Evolutionary conservation across 1,284 basidiomycete species (phyloP).

Genomic region (Naganishia sp.): DNA sequence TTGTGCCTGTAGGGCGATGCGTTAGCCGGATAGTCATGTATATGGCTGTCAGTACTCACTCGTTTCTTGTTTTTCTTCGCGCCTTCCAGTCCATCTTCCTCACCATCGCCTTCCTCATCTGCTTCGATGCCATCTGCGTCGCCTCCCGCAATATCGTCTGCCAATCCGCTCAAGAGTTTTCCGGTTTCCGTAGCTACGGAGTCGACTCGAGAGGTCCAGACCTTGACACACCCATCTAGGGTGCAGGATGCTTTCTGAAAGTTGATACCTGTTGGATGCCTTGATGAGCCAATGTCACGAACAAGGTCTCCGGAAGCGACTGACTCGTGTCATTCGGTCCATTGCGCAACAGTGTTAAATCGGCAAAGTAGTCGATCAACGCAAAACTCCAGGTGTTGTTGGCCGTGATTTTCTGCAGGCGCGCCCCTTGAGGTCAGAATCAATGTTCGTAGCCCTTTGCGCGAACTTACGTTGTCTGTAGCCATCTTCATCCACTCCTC

Average conservation of each 20-base stretch:
- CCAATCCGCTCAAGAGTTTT: slow-evolving; percentile 89
- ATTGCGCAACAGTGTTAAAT: slow-evolving; percentile 95
- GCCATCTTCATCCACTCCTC: slow-evolving; percentile 99
- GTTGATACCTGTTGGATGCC: slow-evolving; percentile 69
- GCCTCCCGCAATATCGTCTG: slow-evolving; percentile 54
- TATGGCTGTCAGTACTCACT: slow-evolving; percentile 28
- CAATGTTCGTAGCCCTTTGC: not conserved
- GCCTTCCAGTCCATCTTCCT: slow-evolving; percentile 57
- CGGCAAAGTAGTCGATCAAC: slow-evolving; percentile 98
- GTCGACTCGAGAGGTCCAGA: slow-evolving; percentile 98
- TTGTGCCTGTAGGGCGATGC: not conserved
- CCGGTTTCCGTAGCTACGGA: slow-evolving; percentile 96
- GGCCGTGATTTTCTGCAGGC: slow-evolving; percentile 90
- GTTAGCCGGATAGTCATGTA: not conserved
- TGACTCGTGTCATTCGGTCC: slow-evolving; percentile 71
- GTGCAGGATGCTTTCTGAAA: slow-evolving; percentile 98
- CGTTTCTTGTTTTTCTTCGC: slow-evolving; percentile 62
- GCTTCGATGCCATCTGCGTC: slow-evolving; percentile 62
- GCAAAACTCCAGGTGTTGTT: slow-evolving; percentile 98
- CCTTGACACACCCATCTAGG: slow-evolving; percentile 98
- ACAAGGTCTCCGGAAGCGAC: slow-evolving; percentile 10
- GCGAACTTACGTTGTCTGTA: slow-evolving; percentile 82
- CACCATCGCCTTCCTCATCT: slow-evolving; percentile 59
- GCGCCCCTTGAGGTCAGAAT: not conserved
- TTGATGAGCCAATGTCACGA: not conserved